These are phyloP conservation scores for Copromyces sp. DNA, from an alignment of 495 filamentous ascomycete species.

Conservation along the genomic window DNA sequence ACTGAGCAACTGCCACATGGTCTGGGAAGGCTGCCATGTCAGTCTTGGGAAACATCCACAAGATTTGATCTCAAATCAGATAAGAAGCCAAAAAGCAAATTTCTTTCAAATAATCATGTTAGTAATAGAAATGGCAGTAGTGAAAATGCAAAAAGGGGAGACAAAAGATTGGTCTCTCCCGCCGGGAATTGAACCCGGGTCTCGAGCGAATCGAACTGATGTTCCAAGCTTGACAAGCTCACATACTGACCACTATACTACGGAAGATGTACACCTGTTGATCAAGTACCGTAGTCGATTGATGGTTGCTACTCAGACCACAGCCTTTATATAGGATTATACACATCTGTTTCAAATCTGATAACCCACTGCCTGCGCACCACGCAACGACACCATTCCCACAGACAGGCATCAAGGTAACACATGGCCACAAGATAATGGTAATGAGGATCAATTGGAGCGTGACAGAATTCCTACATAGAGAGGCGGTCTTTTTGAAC, in stretches of 20 bases:
- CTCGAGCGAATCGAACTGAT: neutral
- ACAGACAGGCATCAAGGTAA: neutral
- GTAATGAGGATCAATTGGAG: neutral
- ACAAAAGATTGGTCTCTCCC: neutral
- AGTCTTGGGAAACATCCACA: too few species aligned
- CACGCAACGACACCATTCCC: neutral
- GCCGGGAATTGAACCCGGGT: neutral
- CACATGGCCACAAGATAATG: neutral
- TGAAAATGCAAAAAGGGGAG: neutral
- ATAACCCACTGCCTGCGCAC: too few species aligned
- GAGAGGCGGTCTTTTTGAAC: neutral
- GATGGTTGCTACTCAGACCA: neutral
- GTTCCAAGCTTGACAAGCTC: neutral
- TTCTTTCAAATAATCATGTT: too few species aligned
- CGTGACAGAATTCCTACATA: too few species aligned
- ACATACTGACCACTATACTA: neutral
- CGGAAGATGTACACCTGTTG: neutral
- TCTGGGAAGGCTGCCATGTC: too few species aligned
- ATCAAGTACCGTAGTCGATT: neutral
- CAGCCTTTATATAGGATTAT: too few species aligned
- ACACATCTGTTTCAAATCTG: too few species aligned
- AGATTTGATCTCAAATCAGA: too few species aligned
- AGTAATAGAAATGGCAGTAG: neutral
- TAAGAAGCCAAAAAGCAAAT: too few species aligned
- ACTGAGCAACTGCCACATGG: too few species aligned